These are phyloP conservation scores for Lasiodiplodia sp. DNA, from an alignment of 2,329 filamentous ascomycete species.

Conservation along the genomic window DNA sequence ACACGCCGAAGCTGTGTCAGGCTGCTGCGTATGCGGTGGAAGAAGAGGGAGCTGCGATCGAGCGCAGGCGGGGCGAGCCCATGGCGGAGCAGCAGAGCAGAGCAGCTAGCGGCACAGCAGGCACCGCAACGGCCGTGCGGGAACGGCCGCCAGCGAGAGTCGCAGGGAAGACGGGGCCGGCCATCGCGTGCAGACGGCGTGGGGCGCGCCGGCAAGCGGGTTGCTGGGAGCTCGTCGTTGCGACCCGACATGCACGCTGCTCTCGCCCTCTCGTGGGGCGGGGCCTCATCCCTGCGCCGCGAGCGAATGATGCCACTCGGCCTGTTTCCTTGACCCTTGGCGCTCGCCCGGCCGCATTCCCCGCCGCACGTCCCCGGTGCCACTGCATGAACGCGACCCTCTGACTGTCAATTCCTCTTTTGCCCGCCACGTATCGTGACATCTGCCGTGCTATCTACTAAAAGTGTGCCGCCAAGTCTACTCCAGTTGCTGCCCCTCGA, in stretches of 20 bases:
- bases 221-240: not conserved
- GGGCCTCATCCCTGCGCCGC: not conserved
- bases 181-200: not conserved
- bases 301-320: not conserved
- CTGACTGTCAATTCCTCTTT: conserved; percentile 3
- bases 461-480: conserved; percentile 34
- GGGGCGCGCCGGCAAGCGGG: not conserved
- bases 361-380: conserved; percentile 1
- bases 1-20: conserved; percentile 8
- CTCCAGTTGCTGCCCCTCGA: conserved; percentile 74
- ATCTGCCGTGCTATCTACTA: conserved; percentile 20
- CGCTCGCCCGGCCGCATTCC: not conserved
- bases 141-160: not conserved
- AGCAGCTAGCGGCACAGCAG: not conserved
- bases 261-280: not conserved
- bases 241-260: not conserved
- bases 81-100: not conserved
- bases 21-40: conserved; percentile 19
- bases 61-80: conserved; percentile 1
- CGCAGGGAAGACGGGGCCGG: not conserved
- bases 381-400: conserved; percentile 27
- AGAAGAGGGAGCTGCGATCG: conserved; percentile 16
- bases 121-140: not conserved
- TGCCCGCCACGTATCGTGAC: conserved; percentile 13
- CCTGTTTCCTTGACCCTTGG: not conserved